These are phyloP conservation scores for Dothidotthia symphoricarpi DNA, from an alignment of 2,329 filamentous ascomycete genomes.

Conservation along the genomic window DNA sequence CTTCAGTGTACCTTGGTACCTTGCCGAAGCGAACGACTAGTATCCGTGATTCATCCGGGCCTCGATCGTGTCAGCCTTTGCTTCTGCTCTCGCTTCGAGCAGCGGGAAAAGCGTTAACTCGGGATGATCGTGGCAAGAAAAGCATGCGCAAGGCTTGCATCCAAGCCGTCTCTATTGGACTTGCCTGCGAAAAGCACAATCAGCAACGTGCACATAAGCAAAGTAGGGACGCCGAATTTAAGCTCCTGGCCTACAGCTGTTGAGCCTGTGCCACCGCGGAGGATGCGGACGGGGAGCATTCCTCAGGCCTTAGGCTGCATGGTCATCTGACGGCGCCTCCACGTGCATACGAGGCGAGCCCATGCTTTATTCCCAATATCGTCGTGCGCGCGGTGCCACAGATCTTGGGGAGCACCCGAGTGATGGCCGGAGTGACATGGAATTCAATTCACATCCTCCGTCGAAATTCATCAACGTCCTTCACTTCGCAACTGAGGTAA, in stretches of 20 bases:
- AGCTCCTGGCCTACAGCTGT: slow-evolving; percentile 10
- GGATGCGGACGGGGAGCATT: slow-evolving; percentile 7
- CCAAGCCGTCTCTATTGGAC: too few relatives aligned
- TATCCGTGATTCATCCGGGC: slow-evolving; percentile 21
- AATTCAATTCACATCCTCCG: too few relatives aligned
- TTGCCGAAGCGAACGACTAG: slow-evolving; percentile 42
- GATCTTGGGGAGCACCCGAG: too few relatives aligned
- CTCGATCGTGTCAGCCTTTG: slow-evolving; percentile 3
- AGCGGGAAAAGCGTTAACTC: slow-evolving; percentile 1
- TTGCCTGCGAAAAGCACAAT: too few relatives aligned
- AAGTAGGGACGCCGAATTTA: background rate
- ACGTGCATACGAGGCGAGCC: background rate
- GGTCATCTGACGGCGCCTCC: slow-evolving; percentile 16
- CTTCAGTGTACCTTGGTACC: slow-evolving; percentile 40
- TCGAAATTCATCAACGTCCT: too few relatives aligned
- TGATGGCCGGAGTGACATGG: too few relatives aligned
- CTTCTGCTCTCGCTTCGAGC: slow-evolving; percentile 1
- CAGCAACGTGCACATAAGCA: too few relatives aligned
- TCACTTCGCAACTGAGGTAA: too few relatives aligned
- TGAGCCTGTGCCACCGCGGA: slow-evolving; percentile 8
- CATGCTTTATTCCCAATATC: too few relatives aligned
- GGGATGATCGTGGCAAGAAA: too few relatives aligned
- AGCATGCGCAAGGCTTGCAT: too few relatives aligned
- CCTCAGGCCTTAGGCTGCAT: slow-evolving; percentile 6
- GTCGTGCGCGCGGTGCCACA: too few relatives aligned